These are phyloP conservation scores for Sporothrix mexicana DNA, from an alignment of 2,329 filamentous ascomycete species.

Conservation along the genomic window DNA sequence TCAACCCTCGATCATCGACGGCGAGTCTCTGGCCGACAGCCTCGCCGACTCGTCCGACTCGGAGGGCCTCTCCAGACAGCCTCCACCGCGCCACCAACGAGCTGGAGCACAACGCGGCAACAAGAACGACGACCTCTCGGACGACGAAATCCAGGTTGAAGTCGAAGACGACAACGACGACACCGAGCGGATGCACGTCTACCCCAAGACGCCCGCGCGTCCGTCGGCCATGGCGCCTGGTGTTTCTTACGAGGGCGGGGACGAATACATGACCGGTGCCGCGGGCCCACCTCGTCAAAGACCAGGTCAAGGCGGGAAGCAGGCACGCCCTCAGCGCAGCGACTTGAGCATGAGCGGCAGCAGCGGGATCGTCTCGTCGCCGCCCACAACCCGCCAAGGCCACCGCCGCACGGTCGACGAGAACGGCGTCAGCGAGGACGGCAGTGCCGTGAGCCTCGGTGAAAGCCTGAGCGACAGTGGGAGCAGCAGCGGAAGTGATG, in stretches of 20 bases:
- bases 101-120: background rate
- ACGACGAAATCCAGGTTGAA: background rate
- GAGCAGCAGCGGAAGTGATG: background rate
- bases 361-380: slow-evolving; percentile 8
- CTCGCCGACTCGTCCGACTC: slow-evolving; percentile 22
- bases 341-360: background rate
- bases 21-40: slow-evolving; percentile 1
- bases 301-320: too few relatives aligned
- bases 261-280: slow-evolving; percentile 3
- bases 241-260: background rate
- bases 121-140: background rate
- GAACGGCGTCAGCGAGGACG: background rate
- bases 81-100: background rate
- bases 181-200: slow-evolving; percentile 30
- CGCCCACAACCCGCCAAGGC: background rate
- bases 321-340: background rate
- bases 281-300: background rate
- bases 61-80: background rate
- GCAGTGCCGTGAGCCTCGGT: background rate
- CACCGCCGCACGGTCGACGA: background rate
- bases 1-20: background rate
- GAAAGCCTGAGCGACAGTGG: slow-evolving; percentile 20
- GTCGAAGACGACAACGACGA: background rate
- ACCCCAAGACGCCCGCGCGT: slow-evolving; percentile 18
- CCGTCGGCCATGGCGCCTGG: slow-evolving; percentile 22